phyloP scores from a whole-genome alignment of 1,284 basidiomycete species.

The Termitomyces sp. region DNA sequence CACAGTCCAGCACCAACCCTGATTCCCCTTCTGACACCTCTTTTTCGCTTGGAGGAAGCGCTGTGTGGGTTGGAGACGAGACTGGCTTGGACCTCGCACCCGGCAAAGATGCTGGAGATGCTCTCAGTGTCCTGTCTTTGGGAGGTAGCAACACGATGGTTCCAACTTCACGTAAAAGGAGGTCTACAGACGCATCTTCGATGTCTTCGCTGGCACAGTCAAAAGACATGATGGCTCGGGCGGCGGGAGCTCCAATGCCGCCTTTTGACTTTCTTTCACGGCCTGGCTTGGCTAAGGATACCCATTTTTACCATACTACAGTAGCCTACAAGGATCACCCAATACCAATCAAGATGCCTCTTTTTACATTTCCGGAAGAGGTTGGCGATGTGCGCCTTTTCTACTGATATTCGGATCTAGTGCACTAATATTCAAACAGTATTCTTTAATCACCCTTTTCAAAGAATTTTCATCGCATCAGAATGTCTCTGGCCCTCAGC shows the following conservation, averaged over 20 bases:
- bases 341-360: conserved; percentile 82
- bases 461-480: conserved; percentile 78
- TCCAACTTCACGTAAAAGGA: conserved; percentile 45
- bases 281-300: conserved; percentile 71
- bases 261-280: conserved; percentile 40
- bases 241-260: conserved; percentile 29
- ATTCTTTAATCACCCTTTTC: conserved; percentile 88
- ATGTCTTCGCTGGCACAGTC: conserved; percentile 50
- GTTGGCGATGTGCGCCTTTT: conserved; percentile 77
- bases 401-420: conserved; percentile 10
- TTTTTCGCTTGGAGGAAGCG: conserved; percentile 68
- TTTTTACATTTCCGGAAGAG: conserved; percentile 86
- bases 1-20: conserved; percentile 26
- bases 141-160: conserved; percentile 33
- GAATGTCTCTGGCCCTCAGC: conserved; percentile 70
- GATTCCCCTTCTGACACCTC: conserved; percentile 64
- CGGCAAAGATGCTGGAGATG: conserved; percentile 32
- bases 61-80: conserved; percentile 76
- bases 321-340: conserved; percentile 77
- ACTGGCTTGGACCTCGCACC: conserved; percentile 40
- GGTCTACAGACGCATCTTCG: conserved; percentile 69
- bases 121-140: conserved; percentile 32
- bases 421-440: conserved; percentile 43
- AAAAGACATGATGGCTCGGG: conserved; percentile 32
- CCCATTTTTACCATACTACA: conserved; percentile 86